A percentile compares a stretch with the other conserved stretches of the same genome.
phyloP scores from a whole-genome alignment of 2,329 filamentous ascomycete species.

The Pseudocercospora eumusae region DNA sequence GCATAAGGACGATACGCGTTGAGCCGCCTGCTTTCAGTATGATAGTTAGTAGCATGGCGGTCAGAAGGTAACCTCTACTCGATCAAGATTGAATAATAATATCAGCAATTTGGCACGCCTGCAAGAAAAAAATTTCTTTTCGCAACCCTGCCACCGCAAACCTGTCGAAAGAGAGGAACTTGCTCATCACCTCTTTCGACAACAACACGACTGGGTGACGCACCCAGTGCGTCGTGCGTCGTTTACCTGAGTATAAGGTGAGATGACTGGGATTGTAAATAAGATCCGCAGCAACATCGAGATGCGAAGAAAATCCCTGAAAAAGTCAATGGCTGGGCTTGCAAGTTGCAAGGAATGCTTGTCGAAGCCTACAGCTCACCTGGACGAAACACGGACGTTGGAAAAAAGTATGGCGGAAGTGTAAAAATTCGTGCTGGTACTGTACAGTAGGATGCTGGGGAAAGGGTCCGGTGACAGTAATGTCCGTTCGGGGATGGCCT shows the following conservation, averaged over 20 bases:
- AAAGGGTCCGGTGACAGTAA: neutral
- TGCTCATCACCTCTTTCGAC: neutral
- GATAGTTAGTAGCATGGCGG: neutral
- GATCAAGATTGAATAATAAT: too few relatives aligned
- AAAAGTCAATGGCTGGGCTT: neutral
- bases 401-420: constrained; percentile 8
- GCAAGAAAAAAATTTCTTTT: neutral
- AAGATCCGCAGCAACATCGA: constrained; percentile 6
- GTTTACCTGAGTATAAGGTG: neutral
- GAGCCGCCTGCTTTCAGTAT: neutral
- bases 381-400: neutral
- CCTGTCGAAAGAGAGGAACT: neutral
- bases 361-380: neutral
- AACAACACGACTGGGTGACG: neutral
- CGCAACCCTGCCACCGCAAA: neutral
- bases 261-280: neutral
- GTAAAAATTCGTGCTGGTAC: neutral
- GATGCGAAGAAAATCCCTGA: constrained; percentile 2
- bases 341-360: neutral
- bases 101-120: neutral
- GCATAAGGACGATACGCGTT: neutral
- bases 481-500: neutral
- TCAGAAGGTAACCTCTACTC: neutral
- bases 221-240: neutral
- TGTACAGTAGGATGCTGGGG: constrained; percentile 1